Conservation (phyloP, 192 early-diverging fungal species). For the Oehlia diaphana region DNA sequence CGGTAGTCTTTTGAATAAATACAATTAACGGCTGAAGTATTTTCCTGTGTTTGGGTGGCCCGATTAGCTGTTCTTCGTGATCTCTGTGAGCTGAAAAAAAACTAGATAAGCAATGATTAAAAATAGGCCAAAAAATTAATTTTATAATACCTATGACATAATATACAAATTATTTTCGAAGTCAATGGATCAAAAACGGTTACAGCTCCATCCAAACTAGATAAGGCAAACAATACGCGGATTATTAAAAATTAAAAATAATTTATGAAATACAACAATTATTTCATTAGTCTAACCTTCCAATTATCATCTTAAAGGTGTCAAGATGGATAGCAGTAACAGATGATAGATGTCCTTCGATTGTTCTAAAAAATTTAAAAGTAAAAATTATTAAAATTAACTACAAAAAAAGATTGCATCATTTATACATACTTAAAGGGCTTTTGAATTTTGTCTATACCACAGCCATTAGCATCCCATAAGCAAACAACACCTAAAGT, state of each 20-base stretch:
- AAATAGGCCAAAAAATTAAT: not conserved
- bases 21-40: not conserved
- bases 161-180: not conserved
- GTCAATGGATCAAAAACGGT: not conserved
- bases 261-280: not conserved
- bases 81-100: not conserved
- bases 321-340: slow-evolving; percentile 39
- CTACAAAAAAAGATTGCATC: not conserved
- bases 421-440: not conserved
- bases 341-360: slow-evolving; percentile 29
- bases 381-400: not conserved
- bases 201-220: not conserved
- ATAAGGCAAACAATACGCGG: not conserved
- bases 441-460: slow-evolving; percentile 15
- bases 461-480: slow-evolving; percentile 38
- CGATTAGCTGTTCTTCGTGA: not conserved
- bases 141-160: not conserved
- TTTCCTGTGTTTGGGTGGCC: not conserved
- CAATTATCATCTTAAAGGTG: slow-evolving; percentile 40
- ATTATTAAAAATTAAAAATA: not conserved
- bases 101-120: not conserved
- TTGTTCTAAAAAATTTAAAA: not conserved
- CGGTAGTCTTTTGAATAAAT: slow-evolving; percentile 4
- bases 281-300: slow-evolving; percentile 21
- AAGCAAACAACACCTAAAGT: slow-evolving; percentile 43